Evolutionary conservation across 1,139 yeast species (phyloP).

Genomic region (Chernovozyma aurita): DNA sequence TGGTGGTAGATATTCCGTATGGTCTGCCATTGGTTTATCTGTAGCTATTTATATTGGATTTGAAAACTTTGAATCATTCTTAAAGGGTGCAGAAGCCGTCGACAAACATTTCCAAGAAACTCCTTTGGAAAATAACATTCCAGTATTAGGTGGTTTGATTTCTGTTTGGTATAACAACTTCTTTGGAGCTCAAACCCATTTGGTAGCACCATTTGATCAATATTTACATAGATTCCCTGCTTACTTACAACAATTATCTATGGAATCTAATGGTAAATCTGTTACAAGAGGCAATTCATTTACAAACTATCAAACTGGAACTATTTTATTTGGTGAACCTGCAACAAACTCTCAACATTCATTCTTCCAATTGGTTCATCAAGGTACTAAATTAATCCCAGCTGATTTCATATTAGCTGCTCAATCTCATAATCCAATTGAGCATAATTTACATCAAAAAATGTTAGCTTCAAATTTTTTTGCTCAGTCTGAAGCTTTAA

Average conservation of each 20-base stretch:
- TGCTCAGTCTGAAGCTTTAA: constrained; percentile 96
- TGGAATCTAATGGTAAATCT: constrained; percentile 99
- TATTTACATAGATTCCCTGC: constrained; percentile 99
- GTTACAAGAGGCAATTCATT: constrained; percentile 88
- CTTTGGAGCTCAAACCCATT: constrained; percentile 95
- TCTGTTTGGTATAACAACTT: constrained; percentile 98
- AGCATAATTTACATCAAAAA: constrained; percentile 87
- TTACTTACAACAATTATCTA: constrained; percentile 93
- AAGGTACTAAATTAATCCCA: constrained; percentile 96
- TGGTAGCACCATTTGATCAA: constrained; percentile 98
- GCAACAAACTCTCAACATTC: constrained; percentile 99
- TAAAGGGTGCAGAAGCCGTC: constrained; percentile 96
- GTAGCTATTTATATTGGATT: constrained; percentile 92
- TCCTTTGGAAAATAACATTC: constrained; percentile 87
- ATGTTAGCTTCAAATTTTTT: constrained; percentile 98
- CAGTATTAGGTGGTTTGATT: constrained; percentile 86
- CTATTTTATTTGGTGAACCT: constrained; percentile 96
- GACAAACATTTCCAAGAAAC: constrained; percentile 84
- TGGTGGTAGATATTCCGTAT: constrained; percentile 98
- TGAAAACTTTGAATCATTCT: constrained; percentile 86
- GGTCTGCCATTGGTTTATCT: constrained; percentile 97
- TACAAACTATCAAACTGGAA: constrained; percentile 93
- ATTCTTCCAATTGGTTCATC: constrained; percentile 98
- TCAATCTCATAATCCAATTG: constrained; percentile 96
- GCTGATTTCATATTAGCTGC: constrained; percentile 96